A percentile compares a stretch with the other conserved stretches of the same genome.
phyloP scores from a whole-genome alignment of 2,329 filamentous ascomycete genomes.

The Paraphaeosphaeria minitans region DNA sequence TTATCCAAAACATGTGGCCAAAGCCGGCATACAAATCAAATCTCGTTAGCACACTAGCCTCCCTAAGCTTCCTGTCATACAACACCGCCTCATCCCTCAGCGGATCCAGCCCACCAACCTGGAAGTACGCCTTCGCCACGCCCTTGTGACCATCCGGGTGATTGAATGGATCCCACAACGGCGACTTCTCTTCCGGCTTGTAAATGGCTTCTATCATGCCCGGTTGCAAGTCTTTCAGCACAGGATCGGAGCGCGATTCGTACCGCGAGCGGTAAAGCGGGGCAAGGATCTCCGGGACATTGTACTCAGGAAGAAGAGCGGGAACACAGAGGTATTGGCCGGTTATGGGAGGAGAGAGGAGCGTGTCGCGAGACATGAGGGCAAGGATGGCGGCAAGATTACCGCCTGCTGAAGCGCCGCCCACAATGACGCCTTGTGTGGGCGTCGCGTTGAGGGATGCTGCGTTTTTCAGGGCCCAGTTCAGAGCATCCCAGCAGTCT shows the following conservation, averaged over 20 bases:
- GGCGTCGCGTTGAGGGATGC: constrained; percentile 48
- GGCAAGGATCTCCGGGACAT: constrained; percentile 47
- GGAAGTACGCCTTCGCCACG: constrained; percentile 53
- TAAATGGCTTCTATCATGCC: constrained; percentile 28
- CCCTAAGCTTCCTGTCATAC: constrained; percentile 50
- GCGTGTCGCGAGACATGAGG: constrained; percentile 50
- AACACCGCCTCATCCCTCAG: constrained; percentile 57
- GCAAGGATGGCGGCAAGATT: constrained; percentile 58
- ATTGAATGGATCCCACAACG: constrained; percentile 40
- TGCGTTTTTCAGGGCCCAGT: constrained; percentile 48
- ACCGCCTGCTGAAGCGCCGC: constrained; percentile 59
- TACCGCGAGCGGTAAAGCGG: constrained; percentile 50
- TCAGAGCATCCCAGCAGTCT: constrained; percentile 55
- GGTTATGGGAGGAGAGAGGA: constrained; percentile 50
- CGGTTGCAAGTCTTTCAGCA: constrained; percentile 23
- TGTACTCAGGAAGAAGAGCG: constrained; percentile 49
- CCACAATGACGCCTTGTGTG: constrained; percentile 55
- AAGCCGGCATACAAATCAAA: constrained; percentile 50
- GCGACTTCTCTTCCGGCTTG: constrained; percentile 30
- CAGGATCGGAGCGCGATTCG: constrained; percentile 28
- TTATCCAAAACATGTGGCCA: constrained; percentile 52
- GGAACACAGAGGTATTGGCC: constrained; percentile 56
- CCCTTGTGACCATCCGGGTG: constrained; percentile 46
- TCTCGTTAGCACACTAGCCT: constrained; percentile 47
- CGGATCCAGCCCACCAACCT: constrained; percentile 56